Evolutionary conservation across 1,284 basidiomycete species (phyloP), one percentile per base, ranked within the genome.

Genomic region (Sporisorium sorghi): DNA sequence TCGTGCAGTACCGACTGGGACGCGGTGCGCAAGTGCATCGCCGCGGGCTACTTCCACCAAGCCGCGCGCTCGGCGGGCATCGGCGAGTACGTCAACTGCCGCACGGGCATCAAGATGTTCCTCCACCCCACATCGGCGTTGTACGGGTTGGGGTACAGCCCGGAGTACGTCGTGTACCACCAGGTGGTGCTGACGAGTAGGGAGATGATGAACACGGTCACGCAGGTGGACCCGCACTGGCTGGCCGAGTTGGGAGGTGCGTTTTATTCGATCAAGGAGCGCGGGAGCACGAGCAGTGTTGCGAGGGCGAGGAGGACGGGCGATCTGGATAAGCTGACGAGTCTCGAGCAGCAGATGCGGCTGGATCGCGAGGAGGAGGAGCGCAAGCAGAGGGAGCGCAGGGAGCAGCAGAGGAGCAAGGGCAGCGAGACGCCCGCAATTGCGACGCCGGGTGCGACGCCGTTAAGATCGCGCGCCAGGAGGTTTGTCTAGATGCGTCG

Each of bases 41-140:
- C 94, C 47, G 93, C 95, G 15, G 97, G 96, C 24, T 99, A 98
- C 87, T 99, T 99, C 89, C 97, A 99, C 85, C 97, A 99, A 86
- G 95, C 97, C 0, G 96, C 96, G 10, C 88, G 94, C 73, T 95
- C 97, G 42, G 99, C 98, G 87, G 96, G 96, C 83, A 97, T 99
- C 68, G 97, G 96, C 71, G 97, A 99, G 86, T 99, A 97, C 85
- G 93, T 96, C 67, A 97, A 99, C 85, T 93, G 96, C 77, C 89
- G 97, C 44, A 95, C 96, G n/a, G 97, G 94, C 35, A 86, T 89
- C 39, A 76, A 77, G 57, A 94, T 93, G 50, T 92, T 94, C 84
- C 86, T 99, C 47, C 97, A 99, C 84, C 97, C 97, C 0, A 99
- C 97, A 0, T 94, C 92, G 79, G 95, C 97, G 2, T 86, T 99